Conservation (phyloP, 495 filamentous ascomycete genomes). For the Amorphotheca resinae region DNA sequence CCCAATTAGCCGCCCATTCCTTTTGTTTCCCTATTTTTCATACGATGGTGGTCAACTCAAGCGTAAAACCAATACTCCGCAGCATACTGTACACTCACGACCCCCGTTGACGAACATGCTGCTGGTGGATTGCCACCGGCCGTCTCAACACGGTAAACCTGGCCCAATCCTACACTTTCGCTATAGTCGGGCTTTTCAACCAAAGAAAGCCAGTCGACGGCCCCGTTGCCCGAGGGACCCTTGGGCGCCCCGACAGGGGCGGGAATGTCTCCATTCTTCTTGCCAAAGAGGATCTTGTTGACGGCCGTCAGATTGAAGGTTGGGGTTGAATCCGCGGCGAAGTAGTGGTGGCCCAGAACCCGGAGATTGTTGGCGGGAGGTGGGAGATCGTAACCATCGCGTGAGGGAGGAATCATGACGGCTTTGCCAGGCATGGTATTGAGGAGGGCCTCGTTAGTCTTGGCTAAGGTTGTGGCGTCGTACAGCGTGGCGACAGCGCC, state of each 20-base stretch:
- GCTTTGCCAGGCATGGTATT: slow-evolving; percentile 27
- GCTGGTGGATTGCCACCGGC: slow-evolving; percentile 43
- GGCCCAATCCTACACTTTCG: slow-evolving; percentile 32
- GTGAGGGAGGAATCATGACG: slow-evolving; percentile 25
- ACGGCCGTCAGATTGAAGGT: slow-evolving; percentile 44
- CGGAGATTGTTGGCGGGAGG: slow-evolving; percentile 22
- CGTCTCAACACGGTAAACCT: slow-evolving; percentile 57
- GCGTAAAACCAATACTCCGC: slow-evolving; percentile 63
- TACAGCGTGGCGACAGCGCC: slow-evolving; percentile 57
- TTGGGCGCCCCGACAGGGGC: slow-evolving; percentile 37
- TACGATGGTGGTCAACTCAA: neutral
- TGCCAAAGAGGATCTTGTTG: slow-evolving; percentile 27
- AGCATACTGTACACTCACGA: slow-evolving; percentile 46
- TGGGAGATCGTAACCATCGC: neutral
- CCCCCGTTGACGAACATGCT: slow-evolving; percentile 30
- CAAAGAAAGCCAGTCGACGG: slow-evolving; percentile 56
- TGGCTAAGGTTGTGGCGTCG: slow-evolving; percentile 18
- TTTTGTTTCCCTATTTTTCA: neutral
- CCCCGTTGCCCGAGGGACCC: slow-evolving; percentile 31
- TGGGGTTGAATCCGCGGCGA: slow-evolving; percentile 37
- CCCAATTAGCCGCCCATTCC: too few relatives aligned
- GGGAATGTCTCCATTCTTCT: slow-evolving; percentile 32
- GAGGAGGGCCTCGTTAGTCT: slow-evolving; percentile 17
- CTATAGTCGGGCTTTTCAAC: slow-evolving; percentile 26
- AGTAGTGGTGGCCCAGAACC: slow-evolving; percentile 53